Evolutionary conservation across 164 flowering plant genomes (phyloP).

Genomic region (Umbellularia californica): DNA sequence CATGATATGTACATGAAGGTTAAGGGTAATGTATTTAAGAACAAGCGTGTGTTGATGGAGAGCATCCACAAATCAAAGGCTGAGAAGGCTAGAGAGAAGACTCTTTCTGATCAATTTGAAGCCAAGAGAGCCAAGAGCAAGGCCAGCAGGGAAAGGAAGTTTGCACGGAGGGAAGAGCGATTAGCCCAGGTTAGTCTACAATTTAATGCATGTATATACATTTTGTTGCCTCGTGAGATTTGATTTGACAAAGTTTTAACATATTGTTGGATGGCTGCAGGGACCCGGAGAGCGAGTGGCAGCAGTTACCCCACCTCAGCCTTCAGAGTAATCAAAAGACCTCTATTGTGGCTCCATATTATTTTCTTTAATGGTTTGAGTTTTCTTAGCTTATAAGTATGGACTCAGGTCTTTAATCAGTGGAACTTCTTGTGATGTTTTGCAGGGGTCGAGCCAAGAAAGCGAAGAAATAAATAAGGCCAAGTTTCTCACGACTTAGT

Average conservation of each 20-base stretch:
- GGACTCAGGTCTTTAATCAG: not conserved
- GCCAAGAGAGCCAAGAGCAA: slow-evolving; percentile 25
- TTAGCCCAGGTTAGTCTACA: slow-evolving; percentile 28
- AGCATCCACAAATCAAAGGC: slow-evolving; percentile 32
- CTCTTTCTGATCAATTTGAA: slow-evolving; percentile 21
- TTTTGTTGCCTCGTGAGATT: not conserved
- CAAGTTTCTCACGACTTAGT: not conserved
- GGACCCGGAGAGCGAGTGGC: slow-evolving; percentile 11
- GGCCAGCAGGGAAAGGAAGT: slow-evolving; percentile 18
- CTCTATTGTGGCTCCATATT: not conserved
- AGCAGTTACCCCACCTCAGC: not conserved
- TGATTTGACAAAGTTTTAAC: not conserved
- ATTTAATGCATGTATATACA: not conserved
- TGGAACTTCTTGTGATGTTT: not conserved
- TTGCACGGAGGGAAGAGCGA: slow-evolving; percentile 52
- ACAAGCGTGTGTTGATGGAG: slow-evolving; percentile 34
- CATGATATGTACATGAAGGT: slow-evolving; percentile 35
- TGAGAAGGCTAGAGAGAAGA: slow-evolving; percentile 28
- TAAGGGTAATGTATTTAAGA: slow-evolving; percentile 39
- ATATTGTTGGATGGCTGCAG: slow-evolving; percentile 3
- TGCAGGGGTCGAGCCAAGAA: slow-evolving; percentile 16
- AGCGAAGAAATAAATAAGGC: slow-evolving; percentile 3
- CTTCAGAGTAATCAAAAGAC: not conserved
- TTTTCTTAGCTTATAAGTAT: not conserved
- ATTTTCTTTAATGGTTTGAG: not conserved